A percentile compares a stretch with the other conserved stretches of the same genome.
These are phyloP conservation scores for Chytridiales sp. DNA, from an alignment of 371 early-diverging fungal species.

Conservation along the genomic window DNA sequence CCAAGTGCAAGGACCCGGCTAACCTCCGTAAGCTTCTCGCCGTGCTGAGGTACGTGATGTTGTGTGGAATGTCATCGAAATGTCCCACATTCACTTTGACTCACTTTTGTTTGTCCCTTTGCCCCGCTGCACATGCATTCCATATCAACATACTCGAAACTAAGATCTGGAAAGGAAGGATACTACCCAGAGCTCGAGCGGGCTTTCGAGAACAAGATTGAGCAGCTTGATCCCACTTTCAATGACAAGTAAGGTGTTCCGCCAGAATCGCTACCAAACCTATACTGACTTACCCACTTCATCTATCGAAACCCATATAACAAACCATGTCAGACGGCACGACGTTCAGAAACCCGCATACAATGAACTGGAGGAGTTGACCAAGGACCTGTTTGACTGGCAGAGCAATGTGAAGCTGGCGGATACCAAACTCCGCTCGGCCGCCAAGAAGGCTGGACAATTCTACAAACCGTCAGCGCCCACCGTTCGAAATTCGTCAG, in stretches of 20 bases:
- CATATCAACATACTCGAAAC: neutral
- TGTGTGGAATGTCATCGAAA: neutral
- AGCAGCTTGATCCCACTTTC: slow-evolving; percentile 8
- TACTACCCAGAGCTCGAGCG: slow-evolving; percentile 24
- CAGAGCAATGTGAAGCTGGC: neutral
- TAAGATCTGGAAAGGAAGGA: slow-evolving; percentile 31
- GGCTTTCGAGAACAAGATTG: slow-evolving; percentile 19
- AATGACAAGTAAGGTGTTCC: neutral
- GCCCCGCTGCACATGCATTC: neutral
- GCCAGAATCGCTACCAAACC: too few relatives aligned
- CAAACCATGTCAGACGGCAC: too few relatives aligned
- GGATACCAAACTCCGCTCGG: slow-evolving; percentile 9
- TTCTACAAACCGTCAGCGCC: too few relatives aligned
- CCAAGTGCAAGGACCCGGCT: neutral
- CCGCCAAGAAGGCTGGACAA: too few relatives aligned
- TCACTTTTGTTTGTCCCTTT: too few relatives aligned
- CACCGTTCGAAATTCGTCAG: too few relatives aligned
- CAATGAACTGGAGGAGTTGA: neutral
- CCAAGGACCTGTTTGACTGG: slow-evolving; percentile 5
- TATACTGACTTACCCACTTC: neutral
- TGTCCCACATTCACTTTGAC: neutral
- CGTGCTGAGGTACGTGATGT: slow-evolving; percentile 18
- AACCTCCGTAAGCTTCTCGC: slow-evolving; percentile 18
- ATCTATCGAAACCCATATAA: too few relatives aligned
- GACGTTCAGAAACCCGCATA: too few relatives aligned